These are phyloP conservation scores for Teunomyces cretensis DNA, from an alignment of 805 yeast genomes.

Conservation along the genomic window DNA sequence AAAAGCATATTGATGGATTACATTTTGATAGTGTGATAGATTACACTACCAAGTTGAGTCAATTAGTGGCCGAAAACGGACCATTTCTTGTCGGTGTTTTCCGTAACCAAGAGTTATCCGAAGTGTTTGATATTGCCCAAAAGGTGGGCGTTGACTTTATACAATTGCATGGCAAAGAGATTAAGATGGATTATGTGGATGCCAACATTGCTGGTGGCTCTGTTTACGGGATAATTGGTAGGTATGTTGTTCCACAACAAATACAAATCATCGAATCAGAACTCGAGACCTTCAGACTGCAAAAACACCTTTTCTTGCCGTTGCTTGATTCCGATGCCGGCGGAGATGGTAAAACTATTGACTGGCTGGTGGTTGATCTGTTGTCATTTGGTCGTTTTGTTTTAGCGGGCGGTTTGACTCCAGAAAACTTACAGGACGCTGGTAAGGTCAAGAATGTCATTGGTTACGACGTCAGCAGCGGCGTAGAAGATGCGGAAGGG, in stretches of 20 bases:
- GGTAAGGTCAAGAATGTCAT: slow-evolving; percentile 53
- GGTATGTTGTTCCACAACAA: slow-evolving; percentile 64
- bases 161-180: slow-evolving; percentile 77
- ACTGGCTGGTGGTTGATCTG: slow-evolving; percentile 55
- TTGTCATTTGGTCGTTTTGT: slow-evolving; percentile 47
- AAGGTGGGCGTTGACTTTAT: slow-evolving; percentile 67
- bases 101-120: slow-evolving; percentile 71
- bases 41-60: slow-evolving; percentile 30
- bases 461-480: slow-evolving; percentile 95
- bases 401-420: slow-evolving; percentile 87
- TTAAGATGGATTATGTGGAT: slow-evolving; percentile 51
- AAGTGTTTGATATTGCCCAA: slow-evolving; percentile 46
- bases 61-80: slow-evolving; percentile 41
- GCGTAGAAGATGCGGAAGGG: slow-evolving; percentile 78
- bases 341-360: slow-evolving; percentile 82
- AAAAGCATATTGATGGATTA: slow-evolving; percentile 12
- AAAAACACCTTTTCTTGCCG: slow-evolving; percentile 49
- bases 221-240: slow-evolving; percentile 63
- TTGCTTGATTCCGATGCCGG: slow-evolving; percentile 87
- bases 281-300: slow-evolving; percentile 12
- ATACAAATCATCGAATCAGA: slow-evolving; percentile 32
- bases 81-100: slow-evolving; percentile 88
- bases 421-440: slow-evolving; percentile 67
- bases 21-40: slow-evolving; percentile 16
- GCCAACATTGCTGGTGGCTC: slow-evolving; percentile 33